These are phyloP conservation scores for Globisporangium sylvaticum DNA, from an alignment of 352 stramenopile species.

Conservation along the genomic window DNA sequence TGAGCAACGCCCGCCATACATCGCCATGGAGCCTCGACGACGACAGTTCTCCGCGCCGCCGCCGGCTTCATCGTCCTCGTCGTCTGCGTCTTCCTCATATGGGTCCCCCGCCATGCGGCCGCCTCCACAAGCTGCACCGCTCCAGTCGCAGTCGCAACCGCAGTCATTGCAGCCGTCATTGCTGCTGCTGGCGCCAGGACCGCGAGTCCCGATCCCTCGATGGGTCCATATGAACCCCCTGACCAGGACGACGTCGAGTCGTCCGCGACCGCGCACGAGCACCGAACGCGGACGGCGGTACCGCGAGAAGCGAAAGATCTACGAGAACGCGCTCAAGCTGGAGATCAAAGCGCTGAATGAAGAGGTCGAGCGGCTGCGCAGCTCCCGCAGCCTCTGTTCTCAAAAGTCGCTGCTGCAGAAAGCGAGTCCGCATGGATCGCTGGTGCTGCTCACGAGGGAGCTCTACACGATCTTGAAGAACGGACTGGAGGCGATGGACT, in stretches of 20 bases:
- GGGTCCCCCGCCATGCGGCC: not conserved
- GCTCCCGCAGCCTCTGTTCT: not conserved
- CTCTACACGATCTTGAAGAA: not conserved
- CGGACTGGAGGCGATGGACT: not conserved
- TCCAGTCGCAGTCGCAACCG: too few species aligned
- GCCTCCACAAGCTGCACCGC: not conserved
- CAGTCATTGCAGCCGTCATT: not conserved
- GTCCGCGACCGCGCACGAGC: not conserved
- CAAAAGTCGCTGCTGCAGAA: not conserved
- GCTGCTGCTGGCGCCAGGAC: not conserved
- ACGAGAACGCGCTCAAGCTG: not conserved
- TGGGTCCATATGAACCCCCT: not conserved
- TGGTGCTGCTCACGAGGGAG: not conserved
- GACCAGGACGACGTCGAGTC: not conserved
- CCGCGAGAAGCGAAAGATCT: not conserved
- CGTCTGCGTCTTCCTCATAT: not conserved
- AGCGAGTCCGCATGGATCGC: not conserved
- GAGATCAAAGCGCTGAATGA: not conserved
- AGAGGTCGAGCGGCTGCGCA: not conserved
- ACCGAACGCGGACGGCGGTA: not conserved
- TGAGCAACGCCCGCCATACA: not conserved
- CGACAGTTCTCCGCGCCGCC: not conserved
- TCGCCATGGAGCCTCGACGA: not conserved
- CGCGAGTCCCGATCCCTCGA: not conserved
- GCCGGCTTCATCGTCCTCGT: not conserved